Evolutionary conservation across 331 rosid species (phyloP).

Genomic region (Malus hybrid): DNA sequence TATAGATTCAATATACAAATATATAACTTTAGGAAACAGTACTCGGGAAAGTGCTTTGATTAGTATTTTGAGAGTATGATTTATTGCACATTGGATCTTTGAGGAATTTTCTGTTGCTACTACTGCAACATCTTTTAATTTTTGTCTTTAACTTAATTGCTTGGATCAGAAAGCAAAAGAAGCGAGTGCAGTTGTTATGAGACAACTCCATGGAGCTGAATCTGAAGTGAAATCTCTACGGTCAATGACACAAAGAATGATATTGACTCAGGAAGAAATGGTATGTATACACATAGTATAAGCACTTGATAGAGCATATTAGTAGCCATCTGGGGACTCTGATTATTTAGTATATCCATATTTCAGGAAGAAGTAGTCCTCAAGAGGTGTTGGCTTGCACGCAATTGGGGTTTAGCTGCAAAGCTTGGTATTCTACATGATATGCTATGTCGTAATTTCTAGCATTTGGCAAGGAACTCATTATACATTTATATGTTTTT

Average conservation of each 20-base stretch:
- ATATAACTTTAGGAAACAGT: not conserved
- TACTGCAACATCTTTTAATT: not conserved
- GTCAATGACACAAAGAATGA: constrained; percentile 94
- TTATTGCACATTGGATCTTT: not conserved
- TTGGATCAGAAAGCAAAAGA: constrained; percentile 63
- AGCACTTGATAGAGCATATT: not conserved
- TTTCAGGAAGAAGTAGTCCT: constrained; percentile 99
- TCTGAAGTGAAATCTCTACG: constrained; percentile 82
- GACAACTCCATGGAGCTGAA: constrained; percentile 68
- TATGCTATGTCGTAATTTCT: not conserved
- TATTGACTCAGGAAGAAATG: constrained; percentile 95
- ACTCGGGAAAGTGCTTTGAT: not conserved
- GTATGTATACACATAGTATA: constrained; percentile 20
- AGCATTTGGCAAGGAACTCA: not conserved
- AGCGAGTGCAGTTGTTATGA: constrained; percentile 41
- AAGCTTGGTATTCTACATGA: constrained; percentile 52
- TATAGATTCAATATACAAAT: not conserved
- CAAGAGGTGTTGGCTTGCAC: constrained; percentile 99
- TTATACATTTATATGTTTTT: too few species aligned
- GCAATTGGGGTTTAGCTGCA: constrained; percentile 96
- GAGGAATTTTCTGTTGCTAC: constrained; percentile 8
- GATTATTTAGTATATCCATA: constrained; percentile 5
- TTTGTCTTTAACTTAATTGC: constrained; percentile 2
- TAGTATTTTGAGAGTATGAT: not conserved
- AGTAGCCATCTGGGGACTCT: constrained; percentile 19